phyloP scores from a whole-genome alignment of 2,329 filamentous ascomycete genomes.

The Trichoderma afroharzianum region DNA sequence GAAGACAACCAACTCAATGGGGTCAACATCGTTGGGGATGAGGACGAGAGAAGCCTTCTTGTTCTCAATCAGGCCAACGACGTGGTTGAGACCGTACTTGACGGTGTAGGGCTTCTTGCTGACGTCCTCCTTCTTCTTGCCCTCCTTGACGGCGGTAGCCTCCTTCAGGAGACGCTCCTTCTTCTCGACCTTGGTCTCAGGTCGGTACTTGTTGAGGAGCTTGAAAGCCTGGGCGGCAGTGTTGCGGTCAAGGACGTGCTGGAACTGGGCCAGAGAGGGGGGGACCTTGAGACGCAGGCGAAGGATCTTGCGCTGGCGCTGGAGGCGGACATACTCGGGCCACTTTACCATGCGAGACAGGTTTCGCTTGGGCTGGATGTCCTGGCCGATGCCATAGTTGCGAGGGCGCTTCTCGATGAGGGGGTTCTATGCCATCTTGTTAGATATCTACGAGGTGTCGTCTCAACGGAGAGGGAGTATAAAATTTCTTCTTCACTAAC shows the following conservation, averaged over 20 bases:
- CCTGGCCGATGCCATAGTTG: slow-evolving; percentile 99
- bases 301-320: slow-evolving; percentile 92
- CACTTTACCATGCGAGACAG: slow-evolving; percentile 98
- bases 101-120: slow-evolving; percentile 99
- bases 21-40: slow-evolving; percentile 99
- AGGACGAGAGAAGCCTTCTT: slow-evolving; percentile 99
- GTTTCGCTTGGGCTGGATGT: slow-evolving; percentile 96
- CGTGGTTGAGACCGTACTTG: slow-evolving; percentile 99
- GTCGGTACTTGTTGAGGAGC: slow-evolving; percentile 99
- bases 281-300: slow-evolving; percentile 98
- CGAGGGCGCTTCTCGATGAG: slow-evolving; percentile 96
- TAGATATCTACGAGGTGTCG: background rate
- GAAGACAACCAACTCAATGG: slow-evolving; percentile 99
- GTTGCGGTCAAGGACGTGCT: slow-evolving; percentile 94
- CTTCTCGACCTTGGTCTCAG: slow-evolving; percentile 99
- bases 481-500: slow-evolving; percentile 53
- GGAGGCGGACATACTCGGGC: slow-evolving; percentile 98
- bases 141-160: slow-evolving; percentile 94
- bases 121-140: slow-evolving; percentile 99
- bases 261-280: slow-evolving; percentile 95
- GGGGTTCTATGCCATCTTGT: slow-evolving; percentile 68
- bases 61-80: slow-evolving; percentile 95
- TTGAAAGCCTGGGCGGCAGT: slow-evolving; percentile 96
- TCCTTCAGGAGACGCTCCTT: slow-evolving; percentile 99
- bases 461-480: background rate